Conservation (phyloP, 345 rosid genomes). For the Eucalyptus pauciflora region DNA sequence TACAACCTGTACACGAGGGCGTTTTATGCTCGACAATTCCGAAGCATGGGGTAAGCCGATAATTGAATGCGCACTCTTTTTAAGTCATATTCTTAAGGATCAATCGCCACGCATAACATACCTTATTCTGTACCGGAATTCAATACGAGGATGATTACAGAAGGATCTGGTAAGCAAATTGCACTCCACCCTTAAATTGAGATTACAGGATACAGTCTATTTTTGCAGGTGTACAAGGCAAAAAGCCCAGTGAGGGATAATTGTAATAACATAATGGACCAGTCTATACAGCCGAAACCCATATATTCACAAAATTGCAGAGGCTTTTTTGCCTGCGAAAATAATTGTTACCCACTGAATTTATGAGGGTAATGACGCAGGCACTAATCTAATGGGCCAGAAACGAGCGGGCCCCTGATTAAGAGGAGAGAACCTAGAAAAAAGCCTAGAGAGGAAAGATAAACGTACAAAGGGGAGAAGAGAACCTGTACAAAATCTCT, state of each 20-base stretch:
- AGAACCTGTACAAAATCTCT: constrained; percentile 60
- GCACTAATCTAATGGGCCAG: constrained; percentile 37
- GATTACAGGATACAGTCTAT: neutral
- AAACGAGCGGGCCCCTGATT: constrained; percentile 7
- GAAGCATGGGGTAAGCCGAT: neutral
- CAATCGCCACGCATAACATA: neutral
- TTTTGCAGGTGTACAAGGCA: neutral
- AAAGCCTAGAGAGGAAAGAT: constrained; percentile 7
- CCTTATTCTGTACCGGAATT: neutral
- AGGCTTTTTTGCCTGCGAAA: constrained; percentile 25
- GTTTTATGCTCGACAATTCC: neutral
- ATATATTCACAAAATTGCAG: constrained; percentile 45
- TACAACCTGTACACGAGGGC: neutral
- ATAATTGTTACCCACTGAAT: constrained; percentile 24
- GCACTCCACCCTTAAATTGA: neutral
- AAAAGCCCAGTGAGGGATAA: neutral
- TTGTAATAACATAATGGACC: neutral
- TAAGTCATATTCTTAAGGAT: neutral
- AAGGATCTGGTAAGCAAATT: neutral
- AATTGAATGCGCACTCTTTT: neutral
- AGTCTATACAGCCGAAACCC: neutral
- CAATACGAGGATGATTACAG: neutral
- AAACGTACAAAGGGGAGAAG: constrained; percentile 2
- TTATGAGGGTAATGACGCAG: neutral
- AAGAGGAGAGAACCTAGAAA: neutral